These are phyloP conservation scores for Scheffersomyces lignicola DNA, from an alignment of 1,139 yeast genomes.

Conservation along the genomic window DNA sequence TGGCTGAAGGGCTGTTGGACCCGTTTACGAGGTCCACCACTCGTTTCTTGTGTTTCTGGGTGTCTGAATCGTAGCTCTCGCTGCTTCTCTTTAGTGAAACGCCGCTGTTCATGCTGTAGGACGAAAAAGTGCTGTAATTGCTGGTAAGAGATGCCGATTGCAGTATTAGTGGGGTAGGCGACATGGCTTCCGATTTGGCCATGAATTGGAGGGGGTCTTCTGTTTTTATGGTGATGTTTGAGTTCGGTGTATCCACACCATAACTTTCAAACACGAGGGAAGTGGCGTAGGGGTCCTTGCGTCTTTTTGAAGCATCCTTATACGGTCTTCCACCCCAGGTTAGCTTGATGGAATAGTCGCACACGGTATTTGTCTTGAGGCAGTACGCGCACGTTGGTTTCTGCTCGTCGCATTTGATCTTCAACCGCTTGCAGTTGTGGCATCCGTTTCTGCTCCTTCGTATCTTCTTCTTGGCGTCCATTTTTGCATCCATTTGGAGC, in stretches of 20 bases:
- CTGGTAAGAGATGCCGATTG: neutral
- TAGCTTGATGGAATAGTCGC: conserved; percentile 67
- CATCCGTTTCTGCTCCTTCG: conserved; percentile 52
- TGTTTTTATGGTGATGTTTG: neutral
- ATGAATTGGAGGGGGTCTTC: neutral
- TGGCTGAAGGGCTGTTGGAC: conserved; percentile 3
- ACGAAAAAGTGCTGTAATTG: neutral
- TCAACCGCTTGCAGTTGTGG: conserved; percentile 64
- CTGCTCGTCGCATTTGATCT: conserved; percentile 72
- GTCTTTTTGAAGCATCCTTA: conserved; percentile 38
- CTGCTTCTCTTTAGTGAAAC: neutral
- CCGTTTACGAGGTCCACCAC: neutral
- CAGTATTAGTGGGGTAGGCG: neutral
- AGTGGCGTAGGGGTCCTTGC: conserved; percentile 7
- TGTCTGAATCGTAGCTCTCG: neutral
- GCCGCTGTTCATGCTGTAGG: neutral
- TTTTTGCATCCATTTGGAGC: no score
- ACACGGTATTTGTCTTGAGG: conserved; percentile 40
- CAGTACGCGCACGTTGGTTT: conserved; percentile 70
- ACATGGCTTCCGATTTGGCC: neutral
- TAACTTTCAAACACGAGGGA: no score
- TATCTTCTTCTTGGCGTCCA: conserved; percentile 10
- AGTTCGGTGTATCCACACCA: no score
- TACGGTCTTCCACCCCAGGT: conserved; percentile 82
- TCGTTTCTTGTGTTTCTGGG: neutral